Percentiles rank a stretch among this genome's conserved stretches.
Evolutionary conservation across 2,329 filamentous ascomycete species (phyloP).

Genomic region (Phaeophleospora eucalypticola): DNA sequence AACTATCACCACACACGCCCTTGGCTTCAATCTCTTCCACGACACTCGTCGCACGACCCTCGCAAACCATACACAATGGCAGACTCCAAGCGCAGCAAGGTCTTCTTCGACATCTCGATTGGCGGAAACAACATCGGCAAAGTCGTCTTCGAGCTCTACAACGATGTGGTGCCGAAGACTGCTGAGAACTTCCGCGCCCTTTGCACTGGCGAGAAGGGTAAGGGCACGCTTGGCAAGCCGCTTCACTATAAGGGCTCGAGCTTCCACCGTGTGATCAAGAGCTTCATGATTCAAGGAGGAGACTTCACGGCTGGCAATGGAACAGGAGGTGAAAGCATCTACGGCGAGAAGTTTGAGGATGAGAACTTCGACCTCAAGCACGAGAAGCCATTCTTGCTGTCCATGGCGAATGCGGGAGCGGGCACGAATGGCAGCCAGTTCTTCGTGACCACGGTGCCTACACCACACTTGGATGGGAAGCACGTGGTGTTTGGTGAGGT

Average conservation of each 20-base stretch:
- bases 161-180: conserved; percentile 78
- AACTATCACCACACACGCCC: neutral
- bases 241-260: conserved; percentile 87
- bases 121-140: conserved; percentile 70
- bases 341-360: conserved; percentile 94
- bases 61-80: conserved; percentile 6
- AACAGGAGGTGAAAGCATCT: conserved; percentile 94
- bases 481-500: conserved; percentile 98
- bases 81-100: conserved; percentile 59
- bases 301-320: conserved; percentile 95
- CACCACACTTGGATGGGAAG: conserved; percentile 90
- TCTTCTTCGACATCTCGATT: conserved; percentile 91
- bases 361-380: conserved; percentile 94
- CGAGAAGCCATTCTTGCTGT: conserved; percentile 85
- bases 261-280: conserved; percentile 97
- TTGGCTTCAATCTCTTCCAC: neutral
- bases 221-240: conserved; percentile 74
- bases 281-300: conserved; percentile 98
- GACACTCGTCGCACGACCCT: neutral
- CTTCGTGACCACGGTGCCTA: conserved; percentile 94
- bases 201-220: conserved; percentile 91
- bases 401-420: conserved; percentile 96
- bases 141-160: conserved; percentile 75
- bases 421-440: conserved; percentile 97
- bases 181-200: conserved; percentile 93